phyloP scores from a whole-genome alignment of 1,284 basidiomycete species.

The Apiotrichum sp. region DNA sequence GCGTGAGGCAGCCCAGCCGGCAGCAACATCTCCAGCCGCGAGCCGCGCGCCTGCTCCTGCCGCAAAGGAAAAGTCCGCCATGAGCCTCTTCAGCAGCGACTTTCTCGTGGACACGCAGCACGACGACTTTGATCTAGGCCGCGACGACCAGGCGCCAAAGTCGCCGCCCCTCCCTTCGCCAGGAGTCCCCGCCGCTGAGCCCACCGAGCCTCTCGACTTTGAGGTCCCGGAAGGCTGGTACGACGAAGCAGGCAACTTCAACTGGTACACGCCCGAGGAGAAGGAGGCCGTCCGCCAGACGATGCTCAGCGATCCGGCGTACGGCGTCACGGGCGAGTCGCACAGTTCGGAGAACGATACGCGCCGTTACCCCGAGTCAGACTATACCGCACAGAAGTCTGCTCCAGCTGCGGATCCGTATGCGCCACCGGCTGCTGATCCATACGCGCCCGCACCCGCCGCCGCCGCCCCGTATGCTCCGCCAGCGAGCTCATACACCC shows the following conservation, averaged over 20 bases:
- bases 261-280: slow-evolving; percentile 43
- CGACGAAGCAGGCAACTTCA: slow-evolving; percentile 35
- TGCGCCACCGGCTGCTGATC: neutral
- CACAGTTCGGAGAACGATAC: slow-evolving; percentile 2
- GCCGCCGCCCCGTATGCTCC: slow-evolving; percentile 12
- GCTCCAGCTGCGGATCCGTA: neutral
- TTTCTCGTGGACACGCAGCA: slow-evolving; percentile 19
- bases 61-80: neutral
- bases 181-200: slow-evolving; percentile 2
- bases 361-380: slow-evolving; percentile 1
- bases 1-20: neutral
- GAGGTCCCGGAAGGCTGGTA: slow-evolving; percentile 44
- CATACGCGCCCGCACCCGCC: slow-evolving; percentile 3
- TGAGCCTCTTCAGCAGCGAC: slow-evolving; percentile 21
- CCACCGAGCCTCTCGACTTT: slow-evolving; percentile 21
- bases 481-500: slow-evolving; percentile 3
- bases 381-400: neutral
- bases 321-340: neutral
- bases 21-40: neutral
- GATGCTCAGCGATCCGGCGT: slow-evolving; percentile 23
- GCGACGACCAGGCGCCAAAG: neutral
- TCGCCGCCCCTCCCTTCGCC: neutral
- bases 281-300: slow-evolving; percentile 31
- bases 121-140: slow-evolving; percentile 25
- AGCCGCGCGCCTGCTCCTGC: neutral